Evolutionary conservation across 2,329 filamentous ascomycete species (phyloP).

Genomic region (Coniochaeta prunicola): DNA sequence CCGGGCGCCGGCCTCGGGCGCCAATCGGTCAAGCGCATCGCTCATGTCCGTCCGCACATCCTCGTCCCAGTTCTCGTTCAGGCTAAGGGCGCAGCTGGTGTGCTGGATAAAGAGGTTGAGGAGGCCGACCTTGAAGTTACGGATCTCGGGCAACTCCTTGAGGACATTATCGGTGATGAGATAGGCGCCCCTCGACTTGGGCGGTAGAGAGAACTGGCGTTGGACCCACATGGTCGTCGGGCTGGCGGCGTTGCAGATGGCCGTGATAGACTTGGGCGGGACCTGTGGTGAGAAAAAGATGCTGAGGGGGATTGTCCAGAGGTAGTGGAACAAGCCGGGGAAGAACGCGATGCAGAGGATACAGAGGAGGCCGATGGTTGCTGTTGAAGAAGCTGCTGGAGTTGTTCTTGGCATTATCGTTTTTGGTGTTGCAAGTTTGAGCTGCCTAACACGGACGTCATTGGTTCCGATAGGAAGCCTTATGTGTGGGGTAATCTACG

Average conservation of each 20-base stretch:
- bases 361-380: constrained; percentile 37
- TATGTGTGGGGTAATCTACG: not conserved
- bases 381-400: constrained; percentile 20
- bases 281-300: constrained; percentile 19
- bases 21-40: constrained; percentile 86
- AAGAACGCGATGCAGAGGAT: constrained; percentile 45
- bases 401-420: constrained; percentile 20
- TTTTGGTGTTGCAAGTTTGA: not conserved
- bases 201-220: constrained; percentile 73
- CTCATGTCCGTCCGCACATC: constrained; percentile 93
- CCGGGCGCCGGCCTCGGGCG: constrained; percentile 66
- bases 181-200: constrained; percentile 75
- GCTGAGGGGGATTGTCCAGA: constrained; percentile 41
- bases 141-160: constrained; percentile 69
- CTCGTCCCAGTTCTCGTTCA: constrained; percentile 87
- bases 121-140: constrained; percentile 75
- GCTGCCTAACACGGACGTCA: not conserved
- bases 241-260: constrained; percentile 5
- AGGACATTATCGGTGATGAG: constrained; percentile 76
- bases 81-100: constrained; percentile 79
- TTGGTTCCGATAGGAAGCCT: not conserved
- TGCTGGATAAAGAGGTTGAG: constrained; percentile 93
- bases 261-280: constrained; percentile 19
- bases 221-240: constrained; percentile 65
- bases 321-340: constrained; percentile 42